phyloP scores from a whole-genome alignment of 305 asterid genomes.

The Fraxinus floribunda region DNA sequence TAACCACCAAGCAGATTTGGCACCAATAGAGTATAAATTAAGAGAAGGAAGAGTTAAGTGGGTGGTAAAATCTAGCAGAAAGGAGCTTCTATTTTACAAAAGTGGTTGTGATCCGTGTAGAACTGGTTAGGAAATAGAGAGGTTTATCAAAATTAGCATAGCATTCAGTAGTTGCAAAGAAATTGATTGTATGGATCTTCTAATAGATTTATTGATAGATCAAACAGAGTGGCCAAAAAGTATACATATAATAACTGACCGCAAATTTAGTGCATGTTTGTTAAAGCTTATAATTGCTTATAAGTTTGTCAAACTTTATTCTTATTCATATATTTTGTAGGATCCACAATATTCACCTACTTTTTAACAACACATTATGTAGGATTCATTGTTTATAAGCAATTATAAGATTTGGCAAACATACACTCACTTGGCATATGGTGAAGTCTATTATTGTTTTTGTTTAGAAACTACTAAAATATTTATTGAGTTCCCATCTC shows the following conservation, averaged over 20 bases:
- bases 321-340: not conserved
- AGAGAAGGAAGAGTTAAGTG: not conserved
- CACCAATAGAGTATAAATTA: not conserved
- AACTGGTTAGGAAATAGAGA: not conserved
- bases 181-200: not conserved
- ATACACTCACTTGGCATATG: not conserved
- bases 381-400: not conserved
- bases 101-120: not conserved
- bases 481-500: not conserved
- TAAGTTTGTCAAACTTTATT: not conserved
- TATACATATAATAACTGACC: not conserved
- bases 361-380: not conserved
- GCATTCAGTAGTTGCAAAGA: not conserved
- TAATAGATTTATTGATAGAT: not conserved
- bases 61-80: not conserved
- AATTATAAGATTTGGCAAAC: too few species aligned
- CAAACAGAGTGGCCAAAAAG: not conserved
- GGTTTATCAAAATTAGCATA: too few species aligned
- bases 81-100: not conserved
- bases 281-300: too few species aligned
- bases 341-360: not conserved
- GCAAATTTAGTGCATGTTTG: not conserved
- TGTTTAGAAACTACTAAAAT: not conserved
- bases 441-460: not conserved
- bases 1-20: not conserved